These are phyloP conservation scores for Dioscorea alata DNA, from an alignment of 106 monocot genomes.

Conservation along the genomic window DNA sequence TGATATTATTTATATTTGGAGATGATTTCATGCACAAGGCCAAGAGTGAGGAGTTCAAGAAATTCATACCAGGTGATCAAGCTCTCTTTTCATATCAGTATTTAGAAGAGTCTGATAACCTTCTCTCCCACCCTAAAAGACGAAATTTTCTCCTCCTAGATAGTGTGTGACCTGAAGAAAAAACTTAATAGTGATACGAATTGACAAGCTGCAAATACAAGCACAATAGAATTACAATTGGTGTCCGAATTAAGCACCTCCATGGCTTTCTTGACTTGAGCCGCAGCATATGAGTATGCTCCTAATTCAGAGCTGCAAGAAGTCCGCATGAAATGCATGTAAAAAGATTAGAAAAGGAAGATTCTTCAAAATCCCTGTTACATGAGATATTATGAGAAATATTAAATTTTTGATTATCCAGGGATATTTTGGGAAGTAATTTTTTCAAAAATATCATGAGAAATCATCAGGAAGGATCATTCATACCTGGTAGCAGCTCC, in stretches of 20 bases:
- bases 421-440: background rate
- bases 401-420: too few relatives aligned
- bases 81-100: slow-evolving; percentile 97
- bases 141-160: slow-evolving; percentile 96
- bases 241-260: slow-evolving; percentile 41
- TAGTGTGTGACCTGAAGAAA: slow-evolving; percentile 82
- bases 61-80: slow-evolving; percentile 79
- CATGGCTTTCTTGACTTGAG: slow-evolving; percentile 97
- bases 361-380: background rate
- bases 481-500: slow-evolving; percentile 89
- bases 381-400: too few relatives aligned
- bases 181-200: background rate
- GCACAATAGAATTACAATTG: too few relatives aligned
- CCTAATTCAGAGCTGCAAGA: slow-evolving; percentile 72
- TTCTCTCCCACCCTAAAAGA: slow-evolving; percentile 98
- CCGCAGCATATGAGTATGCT: slow-evolving; percentile 95
- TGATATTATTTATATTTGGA: background rate
- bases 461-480: background rate
- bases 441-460: background rate
- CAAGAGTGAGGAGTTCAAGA: background rate
- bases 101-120: slow-evolving; percentile 96
- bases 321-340: background rate
- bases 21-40: background rate
- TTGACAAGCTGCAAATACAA: too few relatives aligned
- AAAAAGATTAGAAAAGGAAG: background rate